A percentile compares a stretch with the other conserved stretches of the same genome.
Conservation (phyloP, 768 basidiomycete genomes). For the Mycena belliarum region DNA sequence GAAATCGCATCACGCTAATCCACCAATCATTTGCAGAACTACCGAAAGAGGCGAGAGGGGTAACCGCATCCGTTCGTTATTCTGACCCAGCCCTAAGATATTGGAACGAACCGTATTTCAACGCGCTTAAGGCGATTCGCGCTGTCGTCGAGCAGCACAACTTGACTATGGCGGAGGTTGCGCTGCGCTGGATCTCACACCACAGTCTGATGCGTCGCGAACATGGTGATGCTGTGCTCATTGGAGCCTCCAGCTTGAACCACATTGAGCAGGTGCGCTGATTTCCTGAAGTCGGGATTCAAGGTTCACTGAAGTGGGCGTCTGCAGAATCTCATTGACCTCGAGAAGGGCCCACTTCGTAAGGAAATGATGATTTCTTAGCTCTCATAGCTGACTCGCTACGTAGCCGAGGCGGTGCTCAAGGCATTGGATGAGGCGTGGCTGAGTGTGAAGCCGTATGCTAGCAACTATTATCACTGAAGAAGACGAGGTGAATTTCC, state of each 20-base stretch:
- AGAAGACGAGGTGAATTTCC: neutral
- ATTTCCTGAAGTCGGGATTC: neutral
- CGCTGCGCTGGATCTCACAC: slow-evolving; percentile 61
- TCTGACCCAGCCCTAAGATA: slow-evolving; percentile 34
- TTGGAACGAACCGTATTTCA: slow-evolving; percentile 56
- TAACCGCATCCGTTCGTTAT: slow-evolving; percentile 6
- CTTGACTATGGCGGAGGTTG: slow-evolving; percentile 53
- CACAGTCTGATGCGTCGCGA: slow-evolving; percentile 52
- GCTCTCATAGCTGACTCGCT: neutral
- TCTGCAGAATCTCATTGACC: slow-evolving; percentile 49
- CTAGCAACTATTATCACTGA: slow-evolving; percentile 37
- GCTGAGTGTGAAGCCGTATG: slow-evolving; percentile 39
- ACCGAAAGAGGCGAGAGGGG: slow-evolving; percentile 40
- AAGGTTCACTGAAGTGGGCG: neutral
- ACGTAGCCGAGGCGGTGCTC: slow-evolving; percentile 53
- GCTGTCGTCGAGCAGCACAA: slow-evolving; percentile 45
- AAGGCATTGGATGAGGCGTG: slow-evolving; percentile 54
- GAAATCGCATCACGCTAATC: neutral
- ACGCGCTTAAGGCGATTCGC: slow-evolving; percentile 45
- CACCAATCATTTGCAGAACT: slow-evolving; percentile 25
- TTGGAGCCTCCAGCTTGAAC: slow-evolving; percentile 57
- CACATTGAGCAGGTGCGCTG: slow-evolving; percentile 52
- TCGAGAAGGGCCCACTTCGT: slow-evolving; percentile 61
- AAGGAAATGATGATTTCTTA: slow-evolving; percentile 15
- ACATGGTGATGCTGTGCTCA: slow-evolving; percentile 53